Evolutionary conservation across 164 flowering plant genomes (phyloP).

Genomic region (Vitis cinerea): DNA sequence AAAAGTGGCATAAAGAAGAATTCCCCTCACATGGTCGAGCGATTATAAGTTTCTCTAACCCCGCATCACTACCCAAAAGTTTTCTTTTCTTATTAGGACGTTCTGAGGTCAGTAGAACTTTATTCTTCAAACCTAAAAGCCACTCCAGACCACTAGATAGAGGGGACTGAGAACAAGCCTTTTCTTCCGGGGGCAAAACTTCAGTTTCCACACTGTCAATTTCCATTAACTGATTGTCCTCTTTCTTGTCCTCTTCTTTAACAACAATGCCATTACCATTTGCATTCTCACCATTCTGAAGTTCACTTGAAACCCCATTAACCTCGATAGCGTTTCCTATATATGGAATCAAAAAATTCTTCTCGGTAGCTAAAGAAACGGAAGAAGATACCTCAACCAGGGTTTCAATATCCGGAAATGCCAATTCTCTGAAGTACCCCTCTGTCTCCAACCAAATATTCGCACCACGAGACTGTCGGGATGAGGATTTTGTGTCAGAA

Average conservation of each 20-base stretch:
- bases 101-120: conserved; percentile 60
- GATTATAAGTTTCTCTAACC: conserved; percentile 62
- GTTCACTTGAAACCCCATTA: neutral
- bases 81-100: conserved; percentile 87
- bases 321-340: conserved; percentile 11
- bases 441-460: conserved; percentile 73
- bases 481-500: conserved; percentile 40
- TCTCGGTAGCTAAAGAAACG: conserved; percentile 19
- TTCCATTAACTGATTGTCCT: conserved; percentile 20
- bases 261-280: conserved; percentile 6
- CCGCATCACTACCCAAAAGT: conserved; percentile 71
- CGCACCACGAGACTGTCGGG: conserved; percentile 19
- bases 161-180: conserved; percentile 14
- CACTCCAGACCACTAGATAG: conserved; percentile 49
- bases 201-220: conserved; percentile 21
- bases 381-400: conserved; percentile 28
- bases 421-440: conserved; percentile 71
- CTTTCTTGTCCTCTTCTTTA: conserved; percentile 13
- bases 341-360: conserved; percentile 48
- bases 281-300: conserved; percentile 4
- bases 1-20: conserved; percentile 58
- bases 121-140: conserved; percentile 73
- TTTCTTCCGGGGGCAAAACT: conserved; percentile 14
- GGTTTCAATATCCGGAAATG: conserved; percentile 55
- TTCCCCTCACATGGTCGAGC: conserved; percentile 46